Percentiles rank a stretch among this genome's conserved stretches.
Conservation (phyloP, 345 rosid genomes). For the Eucalyptus virginea region DNA sequence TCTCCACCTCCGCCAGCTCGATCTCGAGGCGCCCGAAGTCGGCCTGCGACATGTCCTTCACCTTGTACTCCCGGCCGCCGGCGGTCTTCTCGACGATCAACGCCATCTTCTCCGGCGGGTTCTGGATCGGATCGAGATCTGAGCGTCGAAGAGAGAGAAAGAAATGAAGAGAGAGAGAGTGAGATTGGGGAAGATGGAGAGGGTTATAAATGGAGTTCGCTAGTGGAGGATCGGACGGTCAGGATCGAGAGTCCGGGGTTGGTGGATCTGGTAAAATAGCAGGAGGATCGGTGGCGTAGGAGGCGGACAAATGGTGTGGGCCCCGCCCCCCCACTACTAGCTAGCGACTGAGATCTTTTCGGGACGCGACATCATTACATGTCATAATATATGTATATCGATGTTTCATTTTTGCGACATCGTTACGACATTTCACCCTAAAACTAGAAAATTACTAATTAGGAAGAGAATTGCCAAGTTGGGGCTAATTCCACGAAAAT, state of each 20-base stretch:
- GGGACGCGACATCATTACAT: neutral
- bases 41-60: conserved; percentile 5
- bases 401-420: neutral
- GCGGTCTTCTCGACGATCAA: conserved; percentile 51
- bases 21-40: conserved; percentile 53
- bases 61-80: conserved; percentile 5
- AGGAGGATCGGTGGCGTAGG: neutral
- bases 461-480: neutral
- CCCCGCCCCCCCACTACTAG: neutral
- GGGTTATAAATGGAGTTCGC: neutral
- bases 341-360: neutral
- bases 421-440: neutral
- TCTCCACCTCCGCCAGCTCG: conserved; percentile 16
- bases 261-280: neutral
- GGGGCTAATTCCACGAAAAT: fast-evolving
- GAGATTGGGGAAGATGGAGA: neutral
- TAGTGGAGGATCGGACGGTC: neutral
- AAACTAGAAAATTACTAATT: neutral
- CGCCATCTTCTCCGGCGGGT: conserved; percentile 25
- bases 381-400: neutral
- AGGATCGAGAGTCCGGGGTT: neutral
- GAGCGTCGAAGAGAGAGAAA: neutral
- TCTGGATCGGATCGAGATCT: neutral
- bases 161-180: neutral
- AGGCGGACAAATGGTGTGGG: neutral